Percentiles rank a stretch among this genome's conserved stretches.
Evolutionary conservation across 805 yeast genomes (phyloP).

Genomic region (Jamesozyma rosinii): DNA sequence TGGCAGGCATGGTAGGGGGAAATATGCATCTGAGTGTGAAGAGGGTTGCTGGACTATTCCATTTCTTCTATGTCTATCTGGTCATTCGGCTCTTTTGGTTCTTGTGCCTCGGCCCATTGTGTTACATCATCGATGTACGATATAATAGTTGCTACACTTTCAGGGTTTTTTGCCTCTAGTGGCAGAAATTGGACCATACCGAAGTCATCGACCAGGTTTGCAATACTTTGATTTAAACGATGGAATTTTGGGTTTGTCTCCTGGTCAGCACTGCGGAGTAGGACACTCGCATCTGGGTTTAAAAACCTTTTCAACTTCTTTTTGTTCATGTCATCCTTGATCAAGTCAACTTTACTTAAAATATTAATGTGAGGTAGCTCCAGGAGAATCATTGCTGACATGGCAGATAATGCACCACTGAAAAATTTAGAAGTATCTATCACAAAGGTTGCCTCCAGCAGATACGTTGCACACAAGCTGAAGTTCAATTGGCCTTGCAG

Average conservation of each 20-base stretch:
- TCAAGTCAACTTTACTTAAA: constrained; percentile 75
- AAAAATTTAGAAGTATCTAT: constrained; percentile 86
- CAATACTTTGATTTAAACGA: constrained; percentile 69
- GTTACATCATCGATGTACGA: constrained; percentile 94
- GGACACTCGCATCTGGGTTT: constrained; percentile 82
- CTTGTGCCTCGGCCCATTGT: constrained; percentile 95
- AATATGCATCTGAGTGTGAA: not conserved
- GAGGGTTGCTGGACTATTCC: not conserved
- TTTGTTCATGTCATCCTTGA: constrained; percentile 67
- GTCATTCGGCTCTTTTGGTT: constrained; percentile 91
- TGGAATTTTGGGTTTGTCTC: constrained; percentile 50
- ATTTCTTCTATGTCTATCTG: constrained; percentile 53
- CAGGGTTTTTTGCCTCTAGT: constrained; percentile 67
- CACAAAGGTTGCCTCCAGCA: constrained; percentile 89
- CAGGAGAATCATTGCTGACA: constrained; percentile 94
- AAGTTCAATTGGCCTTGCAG: constrained; percentile 71
- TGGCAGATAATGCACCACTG: constrained; percentile 90
- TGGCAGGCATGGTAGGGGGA: too few species aligned
- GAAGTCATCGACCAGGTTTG: constrained; percentile 87
- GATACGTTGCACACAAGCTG: constrained; percentile 83
- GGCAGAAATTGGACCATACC: constrained; percentile 98
- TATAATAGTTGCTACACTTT: constrained; percentile 69
- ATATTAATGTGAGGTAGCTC: constrained; percentile 94
- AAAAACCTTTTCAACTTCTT: constrained; percentile 74
- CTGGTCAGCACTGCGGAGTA: constrained; percentile 42